Percentiles rank a stretch among this genome's conserved stretches.
These are phyloP conservation scores for Penicillium sp. DNA, from an alignment of 2,329 filamentous ascomycete genomes.

Conservation along the genomic window DNA sequence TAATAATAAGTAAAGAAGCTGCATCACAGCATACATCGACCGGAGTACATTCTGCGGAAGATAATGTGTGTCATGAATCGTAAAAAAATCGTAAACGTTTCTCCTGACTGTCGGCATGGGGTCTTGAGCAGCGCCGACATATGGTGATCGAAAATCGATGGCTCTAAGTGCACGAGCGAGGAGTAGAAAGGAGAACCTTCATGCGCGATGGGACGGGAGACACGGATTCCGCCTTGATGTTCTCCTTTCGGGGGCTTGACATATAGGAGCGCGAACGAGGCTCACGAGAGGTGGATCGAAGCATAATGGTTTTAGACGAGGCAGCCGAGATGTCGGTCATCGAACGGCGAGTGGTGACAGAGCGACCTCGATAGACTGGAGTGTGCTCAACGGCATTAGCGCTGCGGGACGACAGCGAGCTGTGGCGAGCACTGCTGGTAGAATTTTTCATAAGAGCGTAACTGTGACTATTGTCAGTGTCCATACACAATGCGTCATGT, in stretches of 20 bases:
- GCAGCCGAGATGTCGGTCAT: constrained; percentile 31
- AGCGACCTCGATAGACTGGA: constrained; percentile 31
- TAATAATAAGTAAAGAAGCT: too few relatives aligned
- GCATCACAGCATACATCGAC: constrained; percentile 12
- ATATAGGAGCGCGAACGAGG: constrained; percentile 31
- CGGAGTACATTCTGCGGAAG: constrained; percentile 15
- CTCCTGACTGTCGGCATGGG: not conserved
- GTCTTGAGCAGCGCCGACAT: not conserved
- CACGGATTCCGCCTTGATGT: constrained; percentile 32
- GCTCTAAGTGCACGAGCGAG: constrained; percentile 29
- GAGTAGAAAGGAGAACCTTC: constrained; percentile 34
- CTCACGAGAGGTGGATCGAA: constrained; percentile 27
- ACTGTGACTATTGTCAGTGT: constrained; percentile 32
- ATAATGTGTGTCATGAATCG: constrained; percentile 11
- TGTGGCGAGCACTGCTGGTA: constrained; percentile 30
- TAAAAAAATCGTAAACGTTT: not conserved
- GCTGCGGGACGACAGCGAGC: constrained; percentile 37
- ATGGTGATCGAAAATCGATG: not conserved
- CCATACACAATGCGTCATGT: not conserved
- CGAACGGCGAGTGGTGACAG: constrained; percentile 23
- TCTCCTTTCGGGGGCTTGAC: constrained; percentile 40
- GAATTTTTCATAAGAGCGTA: constrained; percentile 38
- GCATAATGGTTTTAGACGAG: constrained; percentile 34
- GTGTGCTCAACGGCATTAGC: constrained; percentile 38
- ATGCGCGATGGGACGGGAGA: constrained; percentile 39